Base-by-base conservation (phyloP, 257 asterid species). In the Cruciata laevipes region DNA sequence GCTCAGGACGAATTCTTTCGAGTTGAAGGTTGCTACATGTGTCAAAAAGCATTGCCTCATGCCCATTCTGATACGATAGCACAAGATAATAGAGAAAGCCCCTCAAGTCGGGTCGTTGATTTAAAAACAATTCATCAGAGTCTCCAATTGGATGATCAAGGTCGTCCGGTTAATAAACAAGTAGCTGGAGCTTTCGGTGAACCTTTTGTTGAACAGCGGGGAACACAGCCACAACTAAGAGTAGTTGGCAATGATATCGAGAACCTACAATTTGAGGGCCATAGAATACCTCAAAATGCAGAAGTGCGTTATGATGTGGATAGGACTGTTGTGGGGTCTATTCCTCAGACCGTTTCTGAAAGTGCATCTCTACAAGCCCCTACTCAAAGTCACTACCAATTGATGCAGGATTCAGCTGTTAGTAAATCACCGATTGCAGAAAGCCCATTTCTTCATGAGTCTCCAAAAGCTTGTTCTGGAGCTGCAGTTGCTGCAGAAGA, bases 1-100 rank as follows among this genome's bases (percentile, higher is more conserved):
- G 71, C 77, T 67, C 77, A 85, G 60, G 95, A 81, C 60, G 76
- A 71, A 40, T 61, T 65, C 25, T 55, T 79, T 38, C 69, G 69
- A 71, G 71, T 77, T 16, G 95, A 85, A 63, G 96, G 87, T 74
- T 90, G 99, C 78, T 70, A 73, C 24, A 78, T 94, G 96, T 90
- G 99, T 76, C 98, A 89, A 77, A 94, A 90, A 77, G 84, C 87
- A 63, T 73, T 94, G 77, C 99, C 99, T 20, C 99, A 90, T 80
- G 96, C 96, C 77, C 99, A 94, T 74, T 94, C 99, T 30, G 98
- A 94, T 72, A 75, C 98, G 44, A 24, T 82, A 55, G 95, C 88
- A 70, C 95, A 81, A 68, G 90, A 84, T 52, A 80, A 69, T 42
- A 84, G 74, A 70, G 89, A 74, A 47, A 81, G 76, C 81, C 83